Percentiles rank a stretch among this genome's conserved stretches.
These are phyloP conservation scores for Ceratobasidium sp. DNA, from an alignment of 1,284 basidiomycete genomes.

Conservation along the genomic window DNA sequence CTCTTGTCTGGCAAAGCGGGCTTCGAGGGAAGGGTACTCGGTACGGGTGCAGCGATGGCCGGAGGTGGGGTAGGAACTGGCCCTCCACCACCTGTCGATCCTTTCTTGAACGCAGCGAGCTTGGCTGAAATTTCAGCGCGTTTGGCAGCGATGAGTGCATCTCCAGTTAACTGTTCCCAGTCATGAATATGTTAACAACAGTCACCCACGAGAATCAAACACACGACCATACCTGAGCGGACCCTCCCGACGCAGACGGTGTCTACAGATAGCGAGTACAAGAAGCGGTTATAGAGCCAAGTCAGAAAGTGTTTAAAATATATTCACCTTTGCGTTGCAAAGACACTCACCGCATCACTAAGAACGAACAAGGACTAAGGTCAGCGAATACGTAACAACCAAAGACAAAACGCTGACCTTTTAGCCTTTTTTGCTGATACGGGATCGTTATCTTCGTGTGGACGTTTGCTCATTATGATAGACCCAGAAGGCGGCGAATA, in stretches of 20 bases:
- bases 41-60: constrained; percentile 52
- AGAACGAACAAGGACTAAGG: constrained; percentile 51
- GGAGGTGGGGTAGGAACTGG: constrained; percentile 52
- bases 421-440: constrained; percentile 47
- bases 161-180: constrained; percentile 61
- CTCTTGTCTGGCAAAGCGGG: constrained; percentile 56
- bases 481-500: too few relatives aligned
- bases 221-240: constrained; percentile 53
- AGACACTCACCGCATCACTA: constrained; percentile 48
- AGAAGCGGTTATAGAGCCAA: constrained; percentile 75
- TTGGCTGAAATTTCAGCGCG: constrained; percentile 87
- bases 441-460: constrained; percentile 40
- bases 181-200: constrained; percentile 20
- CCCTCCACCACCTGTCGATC: constrained; percentile 58
- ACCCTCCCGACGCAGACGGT: constrained; percentile 62
- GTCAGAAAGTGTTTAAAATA: constrained; percentile 63
- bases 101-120: constrained; percentile 79
- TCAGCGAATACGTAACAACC: constrained; percentile 41
- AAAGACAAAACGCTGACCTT: constrained; percentile 29
- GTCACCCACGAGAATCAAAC: constrained; percentile 31
- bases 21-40: constrained; percentile 61
- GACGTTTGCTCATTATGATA: constrained; percentile 43
- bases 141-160: constrained; percentile 80
- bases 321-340: constrained; percentile 76
- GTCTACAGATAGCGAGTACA: constrained; percentile 63